These are phyloP conservation scores for Sphaerulina populicola DNA, from an alignment of 2,329 filamentous ascomycete species.

Conservation along the genomic window DNA sequence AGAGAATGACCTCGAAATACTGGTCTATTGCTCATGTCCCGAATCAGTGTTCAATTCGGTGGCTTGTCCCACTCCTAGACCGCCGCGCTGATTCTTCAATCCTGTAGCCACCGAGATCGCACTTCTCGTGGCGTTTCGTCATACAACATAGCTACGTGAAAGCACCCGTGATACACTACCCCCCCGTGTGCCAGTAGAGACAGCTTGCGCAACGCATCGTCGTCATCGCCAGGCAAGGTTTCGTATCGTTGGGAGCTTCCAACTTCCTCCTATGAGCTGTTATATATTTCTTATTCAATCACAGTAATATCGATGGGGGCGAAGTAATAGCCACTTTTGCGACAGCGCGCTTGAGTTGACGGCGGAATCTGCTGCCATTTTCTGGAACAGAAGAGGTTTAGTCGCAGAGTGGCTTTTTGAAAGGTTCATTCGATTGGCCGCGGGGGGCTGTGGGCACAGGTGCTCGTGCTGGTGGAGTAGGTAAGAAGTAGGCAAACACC, in stretches of 20 bases:
- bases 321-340: background rate
- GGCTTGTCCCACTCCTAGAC: background rate
- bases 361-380: background rate
- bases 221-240: background rate
- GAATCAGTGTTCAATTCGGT: conserved; percentile 1
- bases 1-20: conserved; percentile 20
- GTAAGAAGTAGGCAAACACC: background rate
- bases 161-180: background rate
- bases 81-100: background rate
- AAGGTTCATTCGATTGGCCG: background rate
- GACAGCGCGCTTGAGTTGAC: background rate
- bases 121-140: background rate
- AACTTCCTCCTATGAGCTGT: no score
- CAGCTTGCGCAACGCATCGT: background rate
- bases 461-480: background rate
- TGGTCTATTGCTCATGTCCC: conserved; percentile 16
- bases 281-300: no score
- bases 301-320: background rate
- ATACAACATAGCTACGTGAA: background rate
- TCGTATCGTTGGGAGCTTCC: no score
- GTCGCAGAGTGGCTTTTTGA: background rate
- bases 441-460: background rate
- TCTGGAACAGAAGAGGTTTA: background rate
- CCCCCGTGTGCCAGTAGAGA: background rate
- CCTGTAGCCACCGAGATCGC: background rate